phyloP scores from a whole-genome alignment of 2,329 filamentous ascomycete genomes.

The Cordyceps cicadae region DNA sequence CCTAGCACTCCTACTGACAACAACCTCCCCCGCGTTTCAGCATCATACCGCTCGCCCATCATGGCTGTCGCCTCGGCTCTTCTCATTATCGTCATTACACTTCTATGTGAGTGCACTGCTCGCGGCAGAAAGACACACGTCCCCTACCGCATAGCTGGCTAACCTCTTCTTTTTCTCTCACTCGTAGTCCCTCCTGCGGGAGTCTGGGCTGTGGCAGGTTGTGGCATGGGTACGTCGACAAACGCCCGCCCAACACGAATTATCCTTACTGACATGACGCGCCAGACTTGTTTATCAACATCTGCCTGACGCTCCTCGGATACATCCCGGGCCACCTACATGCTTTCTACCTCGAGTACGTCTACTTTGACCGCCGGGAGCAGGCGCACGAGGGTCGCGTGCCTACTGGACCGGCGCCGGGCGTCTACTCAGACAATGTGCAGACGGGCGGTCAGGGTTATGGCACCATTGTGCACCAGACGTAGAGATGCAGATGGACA shows the following conservation, averaged over 20 bases:
- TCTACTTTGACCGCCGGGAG: constrained; percentile 70
- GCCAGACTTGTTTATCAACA: constrained; percentile 57
- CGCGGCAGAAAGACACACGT: neutral
- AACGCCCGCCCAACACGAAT: too few relatives aligned
- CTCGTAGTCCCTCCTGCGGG: constrained; percentile 55
- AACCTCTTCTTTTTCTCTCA: constrained; percentile 11
- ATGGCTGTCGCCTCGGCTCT: constrained; percentile 44
- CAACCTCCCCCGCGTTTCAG: neutral
- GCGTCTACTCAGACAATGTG: constrained; percentile 65
- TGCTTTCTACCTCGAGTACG: constrained; percentile 73
- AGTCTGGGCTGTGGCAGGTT: constrained; percentile 56
- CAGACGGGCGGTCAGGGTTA: constrained; percentile 64
- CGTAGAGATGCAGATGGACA: neutral
- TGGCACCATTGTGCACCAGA: constrained; percentile 36
- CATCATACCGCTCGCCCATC: constrained; percentile 19
- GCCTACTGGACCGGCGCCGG: constrained; percentile 49
- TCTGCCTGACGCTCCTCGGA: constrained; percentile 58
- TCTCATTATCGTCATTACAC: constrained; percentile 42
- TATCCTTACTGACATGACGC: neutral
- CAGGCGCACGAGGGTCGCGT: constrained; percentile 50
- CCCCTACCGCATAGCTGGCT: constrained; percentile 10
- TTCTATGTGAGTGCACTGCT: constrained; percentile 37
- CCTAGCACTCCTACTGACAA: neutral
- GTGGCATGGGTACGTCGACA: constrained; percentile 41
- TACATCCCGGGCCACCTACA: constrained; percentile 72